Base-by-base conservation (phyloP, 768 basidiomycete genomes). In the Filobasidium floriforme region DNA sequence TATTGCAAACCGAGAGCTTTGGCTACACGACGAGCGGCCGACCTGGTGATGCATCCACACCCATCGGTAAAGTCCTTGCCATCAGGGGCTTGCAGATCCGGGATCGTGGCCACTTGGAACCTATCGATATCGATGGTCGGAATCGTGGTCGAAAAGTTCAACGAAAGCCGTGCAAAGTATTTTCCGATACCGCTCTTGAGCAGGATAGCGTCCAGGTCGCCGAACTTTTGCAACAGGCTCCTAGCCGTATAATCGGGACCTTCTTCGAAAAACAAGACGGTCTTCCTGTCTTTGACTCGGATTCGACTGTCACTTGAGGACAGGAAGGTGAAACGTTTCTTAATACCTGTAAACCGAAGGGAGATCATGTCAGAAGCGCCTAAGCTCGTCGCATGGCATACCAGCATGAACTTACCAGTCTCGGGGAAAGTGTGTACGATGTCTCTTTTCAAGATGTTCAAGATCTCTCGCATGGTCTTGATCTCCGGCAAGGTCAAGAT, bases 251-350 rank as follows among this genome's bases (percentile, higher is more conserved):
- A 57, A 26, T 57, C 54, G 54, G 54, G 54, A 32, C 54, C 54
- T 24, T 57, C 54, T 57, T 57, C 54, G 54, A 57, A 57, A 15
- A 57, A 57, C 18, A 57, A 3, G n/a, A 32, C 54, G 22, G 54
- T 19, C 54, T 57, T 57, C 7, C 24, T 24, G 24, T 22, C 54
- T 22, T 28, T 22, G 14, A 15, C 54, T 57, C 54, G 54, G 6
- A 57, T 15, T 15, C 54, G 54, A 15, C 54, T 57, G 29, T 57
- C 54, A 24, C 54, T 57, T 2, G 54, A 57, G 46, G 46, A 51
- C 24, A 51, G 19, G 46, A 51, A 51, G 24, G 46, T 51, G 32
- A 37, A 37, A 37, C 32, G 32, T 37, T 37, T 37, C 32, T 3
- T 37, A 9, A 37, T 37, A 37, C 32, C 32, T 37, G 9, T 4